These are phyloP conservation scores for Protostelium mycophagum DNA, from an alignment of 78 protist species.

Conservation along the genomic window DNA sequence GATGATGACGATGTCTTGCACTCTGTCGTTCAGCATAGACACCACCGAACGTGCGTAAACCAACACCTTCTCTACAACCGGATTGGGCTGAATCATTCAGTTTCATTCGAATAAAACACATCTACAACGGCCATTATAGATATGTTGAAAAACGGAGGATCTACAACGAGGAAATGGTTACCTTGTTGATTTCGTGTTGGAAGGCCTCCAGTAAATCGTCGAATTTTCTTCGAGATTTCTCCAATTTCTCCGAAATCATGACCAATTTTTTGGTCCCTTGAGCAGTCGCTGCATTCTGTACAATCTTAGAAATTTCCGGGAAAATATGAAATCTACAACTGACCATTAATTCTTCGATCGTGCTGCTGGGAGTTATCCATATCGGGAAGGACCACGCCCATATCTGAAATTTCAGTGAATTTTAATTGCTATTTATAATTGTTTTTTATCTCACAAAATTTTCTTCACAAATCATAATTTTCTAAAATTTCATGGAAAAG, in stretches of 20 bases:
- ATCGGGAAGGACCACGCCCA: neutral
- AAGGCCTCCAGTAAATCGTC: neutral
- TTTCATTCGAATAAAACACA: neutral
- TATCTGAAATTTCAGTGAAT: neutral
- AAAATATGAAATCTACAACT: neutral
- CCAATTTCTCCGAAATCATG: neutral
- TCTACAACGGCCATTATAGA: no score
- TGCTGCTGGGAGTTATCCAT: neutral
- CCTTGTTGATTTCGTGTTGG: neutral
- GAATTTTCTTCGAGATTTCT: neutral
- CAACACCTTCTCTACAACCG: neutral
- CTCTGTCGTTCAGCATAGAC: neutral
- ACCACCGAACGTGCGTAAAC: neutral
- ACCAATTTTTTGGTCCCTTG: neutral
- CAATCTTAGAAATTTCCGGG: no score
- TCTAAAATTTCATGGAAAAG: no score
- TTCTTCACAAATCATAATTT: no score
- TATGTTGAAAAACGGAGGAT: no score
- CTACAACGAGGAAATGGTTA: neutral
- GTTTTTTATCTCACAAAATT: no score
- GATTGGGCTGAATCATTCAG: neutral
- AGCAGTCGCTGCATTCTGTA: no score
- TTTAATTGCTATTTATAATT: no score
- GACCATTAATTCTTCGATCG: neutral
- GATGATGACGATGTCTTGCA: neutral